Base-by-base conservation (phyloP, 2,329 filamentous ascomycete species). In the Ophiostoma novo-ulmi region DNA sequence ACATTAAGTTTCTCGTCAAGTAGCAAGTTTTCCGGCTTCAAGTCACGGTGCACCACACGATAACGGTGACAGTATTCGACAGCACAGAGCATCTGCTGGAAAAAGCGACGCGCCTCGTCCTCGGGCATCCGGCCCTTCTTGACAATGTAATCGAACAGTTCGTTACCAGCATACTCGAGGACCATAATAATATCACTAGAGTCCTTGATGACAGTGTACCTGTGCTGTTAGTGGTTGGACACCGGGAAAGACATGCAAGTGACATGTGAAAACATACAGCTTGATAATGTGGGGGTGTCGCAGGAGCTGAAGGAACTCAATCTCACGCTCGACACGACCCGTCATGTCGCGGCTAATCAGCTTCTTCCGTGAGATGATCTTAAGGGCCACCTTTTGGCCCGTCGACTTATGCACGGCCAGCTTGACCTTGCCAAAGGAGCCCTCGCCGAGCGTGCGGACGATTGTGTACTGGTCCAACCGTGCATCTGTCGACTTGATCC, bases 241-340 rank as follows among this genome's bases (percentile, higher is more conserved):
- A 13, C 2, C 1, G 31, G 48, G 22, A 11, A 26, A 3, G 22
- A 26, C 26, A 61, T 14, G 55, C 2, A 61, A 35, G 44, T 10
- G 11, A 61, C 22, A 11, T 61, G 55, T 3, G 14, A 64, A 31
- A 20, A 83, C 86, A 77, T 84, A 97, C 88, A 99, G 86, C 82
- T 99, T 99, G 84, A 99, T 99, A 79, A 99, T 99, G 81, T 99
- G 95, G 58, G 95, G 95, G 80, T 99, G 95, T 72, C 95, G 89
- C 73, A 99, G 85, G 72, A 99, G 84, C 82, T 99, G 95, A 74
- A 99, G 86, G 79, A 99, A 99, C 80, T 97, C 94, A 76, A 99
- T 99, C 84, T 99, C 95, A 75, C 95, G 88, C 83, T 99, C 95
- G 74, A 99, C 96, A 73, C 95, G 88, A 72, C 95, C 95, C 69